Percentiles rank a stretch among this genome's conserved stretches.
These are phyloP conservation scores for Colletotrichum abscissum DNA, from an alignment of 2,329 filamentous ascomycete genomes.

Conservation along the genomic window DNA sequence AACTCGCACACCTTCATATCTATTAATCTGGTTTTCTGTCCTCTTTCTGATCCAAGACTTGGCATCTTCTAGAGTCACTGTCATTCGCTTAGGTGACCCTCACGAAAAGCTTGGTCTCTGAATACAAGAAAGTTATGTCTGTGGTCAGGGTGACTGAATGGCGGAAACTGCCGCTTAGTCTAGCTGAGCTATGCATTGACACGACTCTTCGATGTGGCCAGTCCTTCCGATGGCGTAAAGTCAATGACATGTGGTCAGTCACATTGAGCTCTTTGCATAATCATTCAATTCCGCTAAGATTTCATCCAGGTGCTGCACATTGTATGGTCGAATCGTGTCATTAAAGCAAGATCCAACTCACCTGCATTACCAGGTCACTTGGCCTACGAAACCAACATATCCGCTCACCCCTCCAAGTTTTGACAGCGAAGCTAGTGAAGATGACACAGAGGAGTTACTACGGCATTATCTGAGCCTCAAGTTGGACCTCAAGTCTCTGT, in stretches of 20 bases:
- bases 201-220: conserved; percentile 95
- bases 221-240: conserved; percentile 94
- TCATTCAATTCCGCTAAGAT: not conserved
- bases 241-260: conserved; percentile 82
- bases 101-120: not conserved
- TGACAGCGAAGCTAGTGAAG: conserved; percentile 49
- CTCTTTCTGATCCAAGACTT: not conserved
- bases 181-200: conserved; percentile 91
- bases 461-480: conserved; percentile 88
- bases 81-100: not conserved
- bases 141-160: conserved; percentile 75
- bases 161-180: conserved; percentile 84
- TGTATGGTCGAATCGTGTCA: conserved; percentile 86
- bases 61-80: not conserved
- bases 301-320: conserved; percentile 75
- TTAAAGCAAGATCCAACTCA: conserved; percentile 83
- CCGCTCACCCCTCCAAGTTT: conserved; percentile 30
- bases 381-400: conserved; percentile 50
- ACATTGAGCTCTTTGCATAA: not conserved
- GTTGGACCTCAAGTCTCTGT: conserved; percentile 80
- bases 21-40: not conserved
- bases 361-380: conserved; percentile 84
- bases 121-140: conserved; percentile 43
- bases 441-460: conserved; percentile 80
- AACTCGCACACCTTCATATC: not conserved